Conservation (phyloP, 2,329 filamentous ascomycete species). For the Dactylellina cionopaga region DNA sequence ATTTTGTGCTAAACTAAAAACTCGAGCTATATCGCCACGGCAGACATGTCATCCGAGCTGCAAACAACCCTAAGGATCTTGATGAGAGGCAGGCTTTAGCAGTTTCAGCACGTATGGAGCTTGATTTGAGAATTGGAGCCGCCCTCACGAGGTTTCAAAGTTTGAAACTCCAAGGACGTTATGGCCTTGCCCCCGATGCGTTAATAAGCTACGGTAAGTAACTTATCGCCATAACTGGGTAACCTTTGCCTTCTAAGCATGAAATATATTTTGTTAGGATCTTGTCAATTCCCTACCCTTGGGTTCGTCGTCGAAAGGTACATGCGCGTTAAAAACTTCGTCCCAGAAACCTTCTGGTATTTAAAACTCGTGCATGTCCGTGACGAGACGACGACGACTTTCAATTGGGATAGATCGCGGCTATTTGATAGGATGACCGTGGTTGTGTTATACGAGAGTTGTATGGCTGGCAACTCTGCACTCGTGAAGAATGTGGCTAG, state of each 20-base stretch:
- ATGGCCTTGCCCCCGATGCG: slow-evolving; percentile 70
- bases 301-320: slow-evolving; percentile 98
- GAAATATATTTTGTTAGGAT: slow-evolving; percentile 66
- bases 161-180: slow-evolving; percentile 76
- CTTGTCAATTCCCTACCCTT: slow-evolving; percentile 95
- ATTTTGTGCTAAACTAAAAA: neutral
- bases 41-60: slow-evolving; percentile 81
- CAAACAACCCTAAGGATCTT: slow-evolving; percentile 77
- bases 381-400: slow-evolving; percentile 80
- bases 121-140: slow-evolving; percentile 90
- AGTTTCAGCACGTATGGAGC: slow-evolving; percentile 86
- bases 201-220: slow-evolving; percentile 81
- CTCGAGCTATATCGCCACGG: slow-evolving; percentile 65
- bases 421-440: slow-evolving; percentile 88
- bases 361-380: slow-evolving; percentile 85
- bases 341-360: slow-evolving; percentile 90
- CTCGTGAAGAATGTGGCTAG: slow-evolving; percentile 86
- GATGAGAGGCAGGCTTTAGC: slow-evolving; percentile 89
- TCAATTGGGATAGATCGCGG: slow-evolving; percentile 81
- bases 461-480: slow-evolving; percentile 77
- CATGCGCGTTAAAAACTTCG: slow-evolving; percentile 90
- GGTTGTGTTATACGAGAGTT: slow-evolving; percentile 84
- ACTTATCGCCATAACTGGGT: too few relatives aligned
- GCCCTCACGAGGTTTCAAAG: slow-evolving; percentile 92
- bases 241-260: too few relatives aligned